Conservation (phyloP, 345 rosid species). For the Heritiera fomes region DNA sequence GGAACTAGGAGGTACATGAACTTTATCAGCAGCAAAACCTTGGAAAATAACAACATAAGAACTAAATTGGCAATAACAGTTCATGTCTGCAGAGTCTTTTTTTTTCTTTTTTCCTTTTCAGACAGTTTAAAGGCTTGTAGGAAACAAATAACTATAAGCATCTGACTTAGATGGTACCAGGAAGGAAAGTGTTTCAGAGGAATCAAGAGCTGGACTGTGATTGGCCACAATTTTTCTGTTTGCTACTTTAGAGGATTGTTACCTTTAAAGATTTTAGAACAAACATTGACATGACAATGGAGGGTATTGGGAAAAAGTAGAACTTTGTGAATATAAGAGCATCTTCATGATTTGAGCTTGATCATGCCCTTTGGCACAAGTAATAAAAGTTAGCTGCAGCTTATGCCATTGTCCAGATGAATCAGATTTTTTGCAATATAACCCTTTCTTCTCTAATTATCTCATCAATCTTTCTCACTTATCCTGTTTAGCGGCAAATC, state of each 20-base stretch:
- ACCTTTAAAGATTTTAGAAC: neutral
- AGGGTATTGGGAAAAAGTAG: neutral
- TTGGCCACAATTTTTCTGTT: neutral
- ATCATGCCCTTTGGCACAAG: neutral
- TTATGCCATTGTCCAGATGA: neutral
- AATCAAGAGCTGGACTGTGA: neutral
- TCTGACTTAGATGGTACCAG: neutral
- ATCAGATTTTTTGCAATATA: neutral
- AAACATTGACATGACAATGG: neutral
- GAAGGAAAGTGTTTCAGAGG: neutral
- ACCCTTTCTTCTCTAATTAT: neutral
- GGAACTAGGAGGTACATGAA: neutral
- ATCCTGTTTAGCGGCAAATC: neutral
- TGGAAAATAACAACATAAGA: neutral
- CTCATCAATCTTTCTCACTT: neutral
- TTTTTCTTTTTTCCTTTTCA: neutral
- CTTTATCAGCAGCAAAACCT: neutral
- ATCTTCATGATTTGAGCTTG: constrained; percentile 13
- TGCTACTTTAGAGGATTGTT: neutral
- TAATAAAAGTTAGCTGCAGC: neutral
- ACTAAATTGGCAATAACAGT: neutral
- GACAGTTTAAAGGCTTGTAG: neutral
- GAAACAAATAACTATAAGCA: constrained; percentile 3
- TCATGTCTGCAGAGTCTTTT: neutral
- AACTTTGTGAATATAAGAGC: neutral